phyloP scores from a whole-genome alignment of 192 early-diverging fungal species.

The Backusella parvicylindrica region DNA sequence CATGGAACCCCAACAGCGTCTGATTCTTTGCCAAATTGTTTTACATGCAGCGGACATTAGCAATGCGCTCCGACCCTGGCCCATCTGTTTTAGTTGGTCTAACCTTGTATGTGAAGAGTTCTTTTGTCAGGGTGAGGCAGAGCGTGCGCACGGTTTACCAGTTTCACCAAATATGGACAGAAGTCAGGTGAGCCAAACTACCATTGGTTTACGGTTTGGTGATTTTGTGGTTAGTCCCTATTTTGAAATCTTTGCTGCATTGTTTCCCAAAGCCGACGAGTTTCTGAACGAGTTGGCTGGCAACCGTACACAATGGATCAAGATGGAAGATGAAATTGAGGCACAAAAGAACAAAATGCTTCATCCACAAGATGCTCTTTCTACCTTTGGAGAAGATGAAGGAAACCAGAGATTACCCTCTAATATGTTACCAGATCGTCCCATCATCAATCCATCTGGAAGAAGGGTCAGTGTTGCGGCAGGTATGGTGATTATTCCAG shows the following conservation, averaged over 20 bases:
- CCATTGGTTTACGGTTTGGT: constrained; percentile 80
- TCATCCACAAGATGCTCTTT: not conserved
- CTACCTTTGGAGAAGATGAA: not conserved
- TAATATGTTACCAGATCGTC: constrained; percentile 10
- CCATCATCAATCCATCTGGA: constrained; percentile 23
- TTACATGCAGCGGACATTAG: constrained; percentile 90
- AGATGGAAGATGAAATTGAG: constrained; percentile 25
- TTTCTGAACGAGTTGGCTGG: constrained; percentile 52
- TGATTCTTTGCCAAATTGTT: constrained; percentile 61
- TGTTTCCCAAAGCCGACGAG: constrained; percentile 64
- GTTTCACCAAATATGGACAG: constrained; percentile 92
- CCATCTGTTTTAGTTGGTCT: constrained; percentile 86
- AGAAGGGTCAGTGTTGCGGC: constrained; percentile 40
- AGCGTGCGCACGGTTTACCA: constrained; percentile 68
- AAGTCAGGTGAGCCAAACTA: constrained; percentile 59
- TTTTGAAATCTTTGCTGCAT: constrained; percentile 75
- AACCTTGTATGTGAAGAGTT: constrained; percentile 86
- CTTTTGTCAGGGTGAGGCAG: constrained; percentile 82
- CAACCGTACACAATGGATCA: constrained; percentile 60
- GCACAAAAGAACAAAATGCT: not conserved
- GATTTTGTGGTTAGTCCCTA: constrained; percentile 86
- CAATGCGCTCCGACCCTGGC: constrained; percentile 82
- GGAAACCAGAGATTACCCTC: constrained; percentile 9
- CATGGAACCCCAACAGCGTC: constrained; percentile 50
- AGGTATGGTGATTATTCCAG: constrained; percentile 41